Evolutionary conservation across 805 yeast genomes (phyloP).

Genomic region (Kazachstania africana): DNA sequence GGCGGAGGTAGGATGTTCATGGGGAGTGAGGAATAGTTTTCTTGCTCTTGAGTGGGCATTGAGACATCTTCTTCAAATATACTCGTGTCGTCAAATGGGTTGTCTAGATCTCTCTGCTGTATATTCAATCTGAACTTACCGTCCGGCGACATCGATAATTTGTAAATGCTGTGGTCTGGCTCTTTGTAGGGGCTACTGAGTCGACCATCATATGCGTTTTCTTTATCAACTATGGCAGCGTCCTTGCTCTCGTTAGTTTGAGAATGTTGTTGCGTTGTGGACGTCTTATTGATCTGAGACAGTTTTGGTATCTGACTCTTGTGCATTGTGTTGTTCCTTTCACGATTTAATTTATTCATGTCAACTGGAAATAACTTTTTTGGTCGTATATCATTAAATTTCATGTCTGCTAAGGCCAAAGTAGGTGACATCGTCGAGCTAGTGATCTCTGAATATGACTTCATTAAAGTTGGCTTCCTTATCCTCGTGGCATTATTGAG

Average conservation of each 20-base stretch:
- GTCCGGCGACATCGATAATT: conserved; percentile 22
- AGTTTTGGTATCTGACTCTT: no score
- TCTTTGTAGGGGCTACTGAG: conserved; percentile 22
- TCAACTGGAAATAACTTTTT: conserved; percentile 17
- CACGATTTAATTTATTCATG: conserved; percentile 10
- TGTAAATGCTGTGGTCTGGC: conserved; percentile 21
- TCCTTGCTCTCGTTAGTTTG: not conserved
- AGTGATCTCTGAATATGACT: no score
- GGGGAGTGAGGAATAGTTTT: no score
- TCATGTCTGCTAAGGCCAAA: no score
- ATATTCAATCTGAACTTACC: conserved; percentile 22
- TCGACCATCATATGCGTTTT: not conserved
- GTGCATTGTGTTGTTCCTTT: conserved; percentile 11
- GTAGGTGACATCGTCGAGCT: no score
- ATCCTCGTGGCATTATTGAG: no score
- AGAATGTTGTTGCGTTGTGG: not conserved
- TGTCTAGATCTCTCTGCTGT: conserved; percentile 9
- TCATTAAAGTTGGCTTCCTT: no score
- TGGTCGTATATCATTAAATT: conserved; percentile 8
- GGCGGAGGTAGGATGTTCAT: no score
- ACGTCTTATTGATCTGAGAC: no score
- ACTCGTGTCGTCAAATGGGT: conserved; percentile 21
- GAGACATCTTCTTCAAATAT: conserved; percentile 22
- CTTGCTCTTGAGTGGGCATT: no score
- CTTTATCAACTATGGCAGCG: not conserved